Percentiles rank a stretch among this genome's conserved stretches.
These are phyloP conservation scores for Cladosporium austrohemisphaericum DNA, from an alignment of 2,329 filamentous ascomycete species.

Conservation along the genomic window DNA sequence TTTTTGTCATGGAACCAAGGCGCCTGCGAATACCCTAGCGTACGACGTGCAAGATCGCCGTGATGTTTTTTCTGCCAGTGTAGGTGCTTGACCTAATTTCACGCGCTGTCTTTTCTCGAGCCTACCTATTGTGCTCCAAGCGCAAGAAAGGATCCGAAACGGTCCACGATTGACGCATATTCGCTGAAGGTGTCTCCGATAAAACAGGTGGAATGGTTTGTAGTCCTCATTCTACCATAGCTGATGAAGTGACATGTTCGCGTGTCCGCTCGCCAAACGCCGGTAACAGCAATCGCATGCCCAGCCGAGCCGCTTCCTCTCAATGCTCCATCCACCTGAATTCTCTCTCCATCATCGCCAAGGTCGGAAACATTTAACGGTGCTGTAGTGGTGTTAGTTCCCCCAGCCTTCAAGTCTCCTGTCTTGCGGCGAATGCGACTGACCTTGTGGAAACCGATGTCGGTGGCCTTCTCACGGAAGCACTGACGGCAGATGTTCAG, in stretches of 20 bases:
- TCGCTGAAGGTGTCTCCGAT: neutral
- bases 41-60: no score
- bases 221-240: conserved; percentile 15
- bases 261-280: conserved; percentile 15
- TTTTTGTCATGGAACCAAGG: no score
- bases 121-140: no score
- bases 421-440: conserved; percentile 3
- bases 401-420: neutral
- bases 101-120: no score
- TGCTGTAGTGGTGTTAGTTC: conserved; percentile 23
- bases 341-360: conserved; percentile 15
- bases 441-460: conserved; percentile 68
- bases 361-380: conserved; percentile 29
- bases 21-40: no score
- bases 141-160: no score
- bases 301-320: conserved; percentile 10
- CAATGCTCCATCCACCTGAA: conserved; percentile 16
- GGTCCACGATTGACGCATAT: neutral
- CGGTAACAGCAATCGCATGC: conserved; percentile 15
- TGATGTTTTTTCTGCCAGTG: no score
- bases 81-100: no score
- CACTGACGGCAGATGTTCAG: conserved; percentile 75
- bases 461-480: conserved; percentile 65
- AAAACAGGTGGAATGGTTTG: conserved; percentile 16
- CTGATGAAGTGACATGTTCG: conserved; percentile 15